phyloP scores from a whole-genome alignment of 1,284 basidiomycete genomes.

The Trichosporon ovoides region DNA sequence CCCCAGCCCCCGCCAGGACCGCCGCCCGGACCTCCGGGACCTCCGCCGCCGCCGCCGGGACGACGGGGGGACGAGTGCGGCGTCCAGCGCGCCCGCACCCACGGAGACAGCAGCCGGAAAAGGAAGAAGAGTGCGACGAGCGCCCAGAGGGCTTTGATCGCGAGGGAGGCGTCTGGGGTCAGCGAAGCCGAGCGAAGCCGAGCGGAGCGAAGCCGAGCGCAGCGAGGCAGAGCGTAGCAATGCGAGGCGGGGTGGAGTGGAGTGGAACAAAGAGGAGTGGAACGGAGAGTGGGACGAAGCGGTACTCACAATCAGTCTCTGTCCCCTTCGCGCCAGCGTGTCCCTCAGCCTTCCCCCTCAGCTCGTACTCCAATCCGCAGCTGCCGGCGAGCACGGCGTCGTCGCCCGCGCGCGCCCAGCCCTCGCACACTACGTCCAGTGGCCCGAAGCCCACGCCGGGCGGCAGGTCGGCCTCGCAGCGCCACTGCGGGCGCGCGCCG shows the following conservation, averaged over 20 bases:
- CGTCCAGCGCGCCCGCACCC: not conserved
- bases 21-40: conserved; percentile 25
- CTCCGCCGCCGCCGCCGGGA: not conserved
- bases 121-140: not conserved
- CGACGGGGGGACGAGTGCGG: not conserved
- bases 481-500: conserved; percentile 77
- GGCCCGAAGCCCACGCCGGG: conserved; percentile 70
- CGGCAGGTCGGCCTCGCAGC: conserved; percentile 87
- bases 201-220: not conserved
- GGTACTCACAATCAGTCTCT: not conserved
- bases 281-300: too few species aligned
- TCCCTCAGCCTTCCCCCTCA: conserved; percentile 49
- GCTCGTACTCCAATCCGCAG: conserved; percentile 71
- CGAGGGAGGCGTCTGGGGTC: not conserved
- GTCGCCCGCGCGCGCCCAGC: conserved; percentile 74
- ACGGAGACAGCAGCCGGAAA: not conserved
- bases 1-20: conserved; percentile 42
- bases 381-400: conserved; percentile 78
- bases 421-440: conserved; percentile 81
- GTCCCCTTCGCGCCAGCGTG: not conserved
- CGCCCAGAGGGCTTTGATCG: not conserved
- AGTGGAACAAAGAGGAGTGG: too few species aligned
- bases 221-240: too few species aligned
- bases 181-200: not conserved
- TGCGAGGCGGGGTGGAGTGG: not conserved